Conservation (phyloP, 2,329 filamentous ascomycete genomes). For the Aspergillus neoniger region DNA sequence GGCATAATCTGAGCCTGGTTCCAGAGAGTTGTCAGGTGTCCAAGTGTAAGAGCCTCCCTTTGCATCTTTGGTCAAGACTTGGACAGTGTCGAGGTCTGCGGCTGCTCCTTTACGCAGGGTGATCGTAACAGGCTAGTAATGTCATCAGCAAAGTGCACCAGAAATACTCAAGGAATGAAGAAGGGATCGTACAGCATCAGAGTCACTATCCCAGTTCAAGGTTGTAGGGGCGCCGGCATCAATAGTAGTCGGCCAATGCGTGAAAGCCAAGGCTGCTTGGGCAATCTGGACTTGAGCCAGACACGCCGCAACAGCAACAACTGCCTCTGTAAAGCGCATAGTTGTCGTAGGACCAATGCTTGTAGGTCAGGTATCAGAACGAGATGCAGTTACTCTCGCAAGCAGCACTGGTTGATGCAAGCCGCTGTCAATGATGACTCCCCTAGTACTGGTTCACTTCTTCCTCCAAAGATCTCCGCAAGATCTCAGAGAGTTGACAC, state of each 20-base stretch:
- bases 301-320: constrained; percentile 49
- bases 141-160: constrained; percentile 17
- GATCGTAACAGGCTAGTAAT: constrained; percentile 54
- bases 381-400: too few relatives aligned
- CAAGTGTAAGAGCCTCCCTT: constrained; percentile 53
- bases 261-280: constrained; percentile 53
- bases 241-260: constrained; percentile 52
- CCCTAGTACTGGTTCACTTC: neutral
- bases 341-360: constrained; percentile 15
- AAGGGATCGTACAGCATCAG: constrained; percentile 33
- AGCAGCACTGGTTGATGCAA: too few relatives aligned
- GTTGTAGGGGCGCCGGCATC: constrained; percentile 52
- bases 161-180: neutral
- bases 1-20: constrained; percentile 55
- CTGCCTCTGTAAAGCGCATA: constrained; percentile 55
- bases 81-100: constrained; percentile 53
- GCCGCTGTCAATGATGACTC: neutral
- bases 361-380: neutral
- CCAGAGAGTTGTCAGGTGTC: constrained; percentile 50
- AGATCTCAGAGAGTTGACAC: neutral
- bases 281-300: constrained; percentile 50
- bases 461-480: neutral
- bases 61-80: constrained; percentile 49
- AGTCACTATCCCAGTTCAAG: constrained; percentile 52
- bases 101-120: constrained; percentile 57